A percentile compares a stretch with the other conserved stretches of the same genome.
Conservation (phyloP, 495 filamentous ascomycete genomes). For the Acidiella bohemica region DNA sequence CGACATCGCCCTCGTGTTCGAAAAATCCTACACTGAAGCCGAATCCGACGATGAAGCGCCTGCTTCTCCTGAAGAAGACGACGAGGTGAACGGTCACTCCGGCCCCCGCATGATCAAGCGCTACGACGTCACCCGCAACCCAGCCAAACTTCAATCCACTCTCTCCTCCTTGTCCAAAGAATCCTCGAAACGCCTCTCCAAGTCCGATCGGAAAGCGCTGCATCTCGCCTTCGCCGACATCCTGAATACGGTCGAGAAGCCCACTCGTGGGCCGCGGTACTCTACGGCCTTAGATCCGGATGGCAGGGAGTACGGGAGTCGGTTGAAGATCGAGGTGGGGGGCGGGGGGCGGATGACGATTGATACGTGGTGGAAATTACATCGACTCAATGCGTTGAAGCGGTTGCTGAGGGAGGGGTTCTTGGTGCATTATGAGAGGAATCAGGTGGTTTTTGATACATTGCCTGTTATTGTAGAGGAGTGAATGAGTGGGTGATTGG, state of each 20-base stretch:
- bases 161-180: slow-evolving; percentile 43
- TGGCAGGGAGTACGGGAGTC: slow-evolving; percentile 60
- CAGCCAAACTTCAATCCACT: slow-evolving; percentile 34
- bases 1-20: slow-evolving; percentile 80
- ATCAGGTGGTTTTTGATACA: slow-evolving; percentile 64
- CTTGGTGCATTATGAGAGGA: slow-evolving; percentile 63
- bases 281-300: slow-evolving; percentile 60
- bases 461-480: slow-evolving; percentile 37
- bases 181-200: slow-evolving; percentile 59
- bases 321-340: slow-evolving; percentile 63
- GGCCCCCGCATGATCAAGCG: slow-evolving; percentile 45
- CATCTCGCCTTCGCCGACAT: slow-evolving; percentile 73
- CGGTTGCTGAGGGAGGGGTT: slow-evolving; percentile 72
- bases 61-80: slow-evolving; percentile 15
- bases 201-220: slow-evolving; percentile 63
- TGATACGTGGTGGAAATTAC: slow-evolving; percentile 82
- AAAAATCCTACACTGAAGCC: slow-evolving; percentile 57
- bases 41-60: slow-evolving; percentile 34
- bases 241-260: slow-evolving; percentile 68
- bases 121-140: slow-evolving; percentile 29
- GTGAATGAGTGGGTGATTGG: slow-evolving; percentile 6
- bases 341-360: slow-evolving; percentile 52
- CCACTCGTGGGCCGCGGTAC: slow-evolving; percentile 56
- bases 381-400: slow-evolving; percentile 61
- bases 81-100: slow-evolving; percentile 1